Percentiles rank a stretch among this genome's conserved stretches.
Evolutionary conservation across 179 eudicot species (phyloP).

Genomic region (Spinacia oleracea): DNA sequence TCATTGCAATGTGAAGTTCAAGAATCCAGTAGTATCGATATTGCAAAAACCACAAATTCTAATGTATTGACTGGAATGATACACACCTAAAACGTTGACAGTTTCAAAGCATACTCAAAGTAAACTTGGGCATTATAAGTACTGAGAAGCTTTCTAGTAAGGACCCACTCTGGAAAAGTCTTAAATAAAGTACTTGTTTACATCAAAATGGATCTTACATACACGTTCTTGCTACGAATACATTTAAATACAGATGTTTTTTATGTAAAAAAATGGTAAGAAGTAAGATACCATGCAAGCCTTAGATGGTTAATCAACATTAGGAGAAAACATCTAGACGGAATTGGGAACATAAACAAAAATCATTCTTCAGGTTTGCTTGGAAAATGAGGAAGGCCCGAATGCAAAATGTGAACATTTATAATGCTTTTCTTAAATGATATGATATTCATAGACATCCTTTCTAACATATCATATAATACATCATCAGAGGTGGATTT

Average conservation of each 20-base stretch:
- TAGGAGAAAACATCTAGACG: not conserved
- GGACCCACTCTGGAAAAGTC: not conserved
- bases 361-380: not conserved
- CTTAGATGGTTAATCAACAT: not conserved
- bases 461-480: too few species aligned
- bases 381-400: not conserved
- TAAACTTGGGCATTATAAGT: not conserved
- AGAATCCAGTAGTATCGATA: constrained; percentile 2
- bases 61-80: not conserved
- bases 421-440: too few species aligned
- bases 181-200: not conserved
- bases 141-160: not conserved
- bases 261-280: not conserved
- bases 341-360: not conserved
- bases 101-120: not conserved
- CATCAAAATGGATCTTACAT: not conserved
- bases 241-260: not conserved
- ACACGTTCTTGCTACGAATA: not conserved
- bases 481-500: too few species aligned
- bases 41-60: not conserved
- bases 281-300: not conserved
- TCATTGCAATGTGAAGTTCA: not conserved
- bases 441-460: too few species aligned
- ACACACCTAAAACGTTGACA: not conserved
- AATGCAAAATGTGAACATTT: not conserved